Evolutionary conservation across 2,329 filamentous ascomycete genomes (phyloP).

Genomic region (Cladosporium sp.): DNA sequence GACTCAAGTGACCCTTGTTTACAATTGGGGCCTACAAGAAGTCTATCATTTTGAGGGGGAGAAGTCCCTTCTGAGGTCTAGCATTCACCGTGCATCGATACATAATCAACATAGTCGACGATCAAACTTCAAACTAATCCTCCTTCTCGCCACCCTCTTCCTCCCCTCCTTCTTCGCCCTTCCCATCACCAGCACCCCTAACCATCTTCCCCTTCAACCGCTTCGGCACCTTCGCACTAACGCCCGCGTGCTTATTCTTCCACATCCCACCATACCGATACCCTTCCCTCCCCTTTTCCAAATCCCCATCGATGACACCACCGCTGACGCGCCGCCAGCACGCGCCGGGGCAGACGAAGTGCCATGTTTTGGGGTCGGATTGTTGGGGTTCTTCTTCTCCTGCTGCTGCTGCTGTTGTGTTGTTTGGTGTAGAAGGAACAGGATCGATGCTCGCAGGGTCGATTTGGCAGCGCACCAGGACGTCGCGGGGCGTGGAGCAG

Average conservation of each 20-base stretch:
- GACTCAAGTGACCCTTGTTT: too few species aligned
- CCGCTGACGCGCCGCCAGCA: slow-evolving; percentile 43
- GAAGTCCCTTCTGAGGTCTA: too few species aligned
- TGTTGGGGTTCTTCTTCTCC: neutral
- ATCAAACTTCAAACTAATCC: neutral
- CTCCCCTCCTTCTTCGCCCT: neutral
- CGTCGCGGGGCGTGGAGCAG: slow-evolving; percentile 33
- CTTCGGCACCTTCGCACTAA: slow-evolving; percentile 13
- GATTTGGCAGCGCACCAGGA: slow-evolving; percentile 43
- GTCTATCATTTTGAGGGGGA: too few species aligned
- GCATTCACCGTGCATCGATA: neutral
- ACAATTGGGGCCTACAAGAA: too few species aligned
- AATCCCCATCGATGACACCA: slow-evolving; percentile 39
- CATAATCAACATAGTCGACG: neutral
- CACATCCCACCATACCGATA: slow-evolving; percentile 39
- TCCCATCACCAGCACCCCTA: neutral
- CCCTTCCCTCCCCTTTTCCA: slow-evolving; percentile 30
- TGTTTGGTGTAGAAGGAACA: neutral
- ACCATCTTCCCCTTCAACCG: slow-evolving; percentile 12
- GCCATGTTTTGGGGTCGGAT: slow-evolving; percentile 31
- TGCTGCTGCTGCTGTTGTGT: neutral
- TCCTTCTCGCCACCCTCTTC: neutral
- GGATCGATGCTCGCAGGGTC: slow-evolving; percentile 26
- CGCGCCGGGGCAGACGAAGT: slow-evolving; percentile 41
- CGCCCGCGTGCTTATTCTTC: slow-evolving; percentile 20